Conservation (phyloP, 2,329 filamentous ascomycete genomes). For the Myriosclerotinia scirpicola region DNA sequence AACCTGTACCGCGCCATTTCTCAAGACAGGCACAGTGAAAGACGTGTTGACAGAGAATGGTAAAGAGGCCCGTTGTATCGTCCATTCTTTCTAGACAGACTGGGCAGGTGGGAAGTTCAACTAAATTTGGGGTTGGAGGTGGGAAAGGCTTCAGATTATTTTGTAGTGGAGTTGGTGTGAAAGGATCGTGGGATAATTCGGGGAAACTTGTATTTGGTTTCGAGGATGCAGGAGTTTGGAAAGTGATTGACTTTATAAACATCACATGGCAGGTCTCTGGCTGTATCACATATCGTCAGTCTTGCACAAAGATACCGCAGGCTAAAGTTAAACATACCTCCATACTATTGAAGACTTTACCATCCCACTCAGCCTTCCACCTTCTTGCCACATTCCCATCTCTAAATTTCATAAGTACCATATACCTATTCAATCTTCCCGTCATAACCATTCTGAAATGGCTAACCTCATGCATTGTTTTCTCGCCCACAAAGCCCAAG, state of each 20-base stretch:
- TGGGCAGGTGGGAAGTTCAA: slow-evolving; percentile 92
- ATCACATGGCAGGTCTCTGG: slow-evolving; percentile 94
- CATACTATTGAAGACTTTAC: slow-evolving; percentile 88
- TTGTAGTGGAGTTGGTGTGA: slow-evolving; percentile 54
- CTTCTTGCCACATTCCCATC: slow-evolving; percentile 69
- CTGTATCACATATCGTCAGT: slow-evolving; percentile 45
- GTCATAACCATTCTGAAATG: slow-evolving; percentile 96
- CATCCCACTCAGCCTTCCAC: slow-evolving; percentile 88
- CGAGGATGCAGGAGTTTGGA: slow-evolving; percentile 52
- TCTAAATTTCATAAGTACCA: slow-evolving; percentile 93
- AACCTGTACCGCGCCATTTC: slow-evolving; percentile 93
- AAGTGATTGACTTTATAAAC: slow-evolving; percentile 88
- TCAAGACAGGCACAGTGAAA: slow-evolving; percentile 96
- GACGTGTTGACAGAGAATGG: slow-evolving; percentile 94
- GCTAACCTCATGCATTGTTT: slow-evolving; percentile 80
- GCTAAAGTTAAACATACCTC: slow-evolving; percentile 57
- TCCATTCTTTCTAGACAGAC: slow-evolving; percentile 98
- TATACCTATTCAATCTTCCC: slow-evolving; percentile 82
- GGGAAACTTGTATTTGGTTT: slow-evolving; percentile 49
- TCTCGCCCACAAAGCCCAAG: slow-evolving; percentile 85
- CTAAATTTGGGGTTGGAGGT: slow-evolving; percentile 73
- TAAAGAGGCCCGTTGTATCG: slow-evolving; percentile 90
- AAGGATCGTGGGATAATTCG: slow-evolving; percentile 62
- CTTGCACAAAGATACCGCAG: background rate
- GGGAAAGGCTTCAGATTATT: slow-evolving; percentile 56